A percentile compares a stretch with the other conserved stretches of the same genome.
Conservation (phyloP, 345 rosid species). For the Boechera stricta region DNA sequence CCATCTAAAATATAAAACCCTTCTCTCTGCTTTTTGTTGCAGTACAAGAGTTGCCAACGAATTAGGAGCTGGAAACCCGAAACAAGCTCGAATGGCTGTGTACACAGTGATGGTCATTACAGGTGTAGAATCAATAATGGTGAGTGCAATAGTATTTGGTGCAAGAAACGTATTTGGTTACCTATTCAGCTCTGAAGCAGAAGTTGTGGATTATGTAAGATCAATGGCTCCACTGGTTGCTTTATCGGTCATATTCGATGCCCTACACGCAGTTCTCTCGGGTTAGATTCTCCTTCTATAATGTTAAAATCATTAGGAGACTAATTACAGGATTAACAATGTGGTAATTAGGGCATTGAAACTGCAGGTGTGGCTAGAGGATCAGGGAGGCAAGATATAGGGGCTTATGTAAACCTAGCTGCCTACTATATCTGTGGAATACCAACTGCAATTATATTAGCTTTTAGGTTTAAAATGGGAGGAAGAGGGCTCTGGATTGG, state of each 20-base stretch:
- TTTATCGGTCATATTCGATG: slow-evolving; percentile 46
- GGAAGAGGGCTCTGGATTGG: slow-evolving; percentile 49
- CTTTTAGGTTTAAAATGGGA: slow-evolving; percentile 36
- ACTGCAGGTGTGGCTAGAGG: slow-evolving; percentile 48
- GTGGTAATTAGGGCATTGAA: neutral
- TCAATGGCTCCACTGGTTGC: slow-evolving; percentile 41
- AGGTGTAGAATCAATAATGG: slow-evolving; percentile 39
- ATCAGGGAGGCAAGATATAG: slow-evolving; percentile 47
- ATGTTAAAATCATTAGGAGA: neutral
- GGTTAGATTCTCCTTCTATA: slow-evolving; percentile 29
- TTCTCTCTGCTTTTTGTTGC: neutral
- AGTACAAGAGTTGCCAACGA: slow-evolving; percentile 73
- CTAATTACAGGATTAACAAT: neutral
- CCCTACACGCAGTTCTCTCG: slow-evolving; percentile 43
- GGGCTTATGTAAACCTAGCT: slow-evolving; percentile 46
- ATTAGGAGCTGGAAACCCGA: slow-evolving; percentile 49
- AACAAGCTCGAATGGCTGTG: slow-evolving; percentile 40
- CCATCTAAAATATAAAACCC: neutral
- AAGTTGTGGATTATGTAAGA: slow-evolving; percentile 45
- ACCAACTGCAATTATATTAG: slow-evolving; percentile 42
- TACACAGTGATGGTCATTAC: slow-evolving; percentile 41
- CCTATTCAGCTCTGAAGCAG: slow-evolving; percentile 45
- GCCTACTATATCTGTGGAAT: slow-evolving; percentile 46
- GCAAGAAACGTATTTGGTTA: slow-evolving; percentile 47
- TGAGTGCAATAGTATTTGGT: slow-evolving; percentile 34